Evolutionary conservation across 495 filamentous ascomycete genomes (phyloP), one percentile per base, ranked within the genome.

Genomic region (Aspergillus nidulans): DNA sequence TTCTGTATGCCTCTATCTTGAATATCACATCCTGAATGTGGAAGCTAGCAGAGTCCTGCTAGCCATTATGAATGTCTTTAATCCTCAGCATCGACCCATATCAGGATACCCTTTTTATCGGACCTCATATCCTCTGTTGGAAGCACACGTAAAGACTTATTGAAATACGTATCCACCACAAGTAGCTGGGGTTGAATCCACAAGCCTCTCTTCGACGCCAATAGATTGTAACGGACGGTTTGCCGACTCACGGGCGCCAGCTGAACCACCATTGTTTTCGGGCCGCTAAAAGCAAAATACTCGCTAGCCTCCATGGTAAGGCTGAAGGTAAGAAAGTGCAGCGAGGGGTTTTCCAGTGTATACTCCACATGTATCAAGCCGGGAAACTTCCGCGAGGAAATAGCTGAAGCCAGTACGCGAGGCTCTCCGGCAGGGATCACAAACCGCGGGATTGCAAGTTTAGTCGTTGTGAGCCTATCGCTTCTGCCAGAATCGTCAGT

Each of bases 271-370:
- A 81, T 83, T 43, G 85, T 79, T 73, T 97, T 97, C 4, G 89
- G 77, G 0, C 94, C 94, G 24, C 88, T 91, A 67, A 99, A 97
- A 6, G 90, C 94, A 68, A 99, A 99, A 13, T 88, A 81, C 55
- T 95, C 91, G 62, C 81, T 90, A 1, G 90, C 85, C 58, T 99
- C 95, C 91, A 99, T 96, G 9, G 82, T 81, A 26, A 96, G 65
- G 19, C 85, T 89, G 69, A 99, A 97, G 0, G 91, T 95, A 18
- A 99, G 80, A 68, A 94, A 92, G 63, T 97, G 92, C 63, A 83
- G 86, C 2, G 95, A 96, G 4, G 94, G 88, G 65, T 99, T 99
- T 66, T 99, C 94, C 56, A 97, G 80, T 6, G 84, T 87, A 59
- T 95, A 88, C 24, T 78, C 70, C 18, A 87, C 63, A 36, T 79